Conservation (phyloP, 805 yeast genomes). For the Wickerhamiella shivajii region DNA sequence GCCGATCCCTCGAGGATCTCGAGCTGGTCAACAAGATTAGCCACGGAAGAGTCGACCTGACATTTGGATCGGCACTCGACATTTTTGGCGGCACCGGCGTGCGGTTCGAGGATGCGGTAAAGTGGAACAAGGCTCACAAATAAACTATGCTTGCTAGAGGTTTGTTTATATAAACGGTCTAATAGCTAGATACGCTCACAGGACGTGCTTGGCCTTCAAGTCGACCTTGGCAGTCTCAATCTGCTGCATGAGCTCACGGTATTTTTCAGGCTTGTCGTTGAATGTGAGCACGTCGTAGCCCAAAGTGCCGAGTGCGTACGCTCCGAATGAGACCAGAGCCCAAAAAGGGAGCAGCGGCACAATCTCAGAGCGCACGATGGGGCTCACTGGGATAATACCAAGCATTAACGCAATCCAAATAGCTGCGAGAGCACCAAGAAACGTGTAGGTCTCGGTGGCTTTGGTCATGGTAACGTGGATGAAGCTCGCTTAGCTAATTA, state of each 20-base stretch:
- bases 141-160: background rate
- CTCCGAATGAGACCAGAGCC: slow-evolving; percentile 53
- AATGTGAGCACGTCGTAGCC: slow-evolving; percentile 57
- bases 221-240: slow-evolving; percentile 51
- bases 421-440: slow-evolving; percentile 33
- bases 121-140: slow-evolving; percentile 46
- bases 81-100: slow-evolving; percentile 86
- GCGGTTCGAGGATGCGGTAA: slow-evolving; percentile 55
- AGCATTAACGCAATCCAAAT: slow-evolving; percentile 37
- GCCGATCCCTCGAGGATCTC: slow-evolving; percentile 57
- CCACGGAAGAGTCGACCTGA: slow-evolving; percentile 72
- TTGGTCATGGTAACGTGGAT: slow-evolving; percentile 61
- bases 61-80: slow-evolving; percentile 86
- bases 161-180: no score
- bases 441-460: slow-evolving; percentile 44
- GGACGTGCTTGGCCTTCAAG: slow-evolving; percentile 39
- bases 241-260: slow-evolving; percentile 42
- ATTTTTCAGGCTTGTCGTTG: slow-evolving; percentile 56
- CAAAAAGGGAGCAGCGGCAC: slow-evolving; percentile 59
- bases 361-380: slow-evolving; percentile 35
- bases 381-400: slow-evolving; percentile 42
- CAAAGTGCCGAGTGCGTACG: slow-evolving; percentile 50
- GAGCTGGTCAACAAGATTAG: slow-evolving; percentile 52
- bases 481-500: no score
- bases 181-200: no score